Base-by-base conservation (phyloP, 257 asterid species). In the Gynochthodes officinalis region DNA sequence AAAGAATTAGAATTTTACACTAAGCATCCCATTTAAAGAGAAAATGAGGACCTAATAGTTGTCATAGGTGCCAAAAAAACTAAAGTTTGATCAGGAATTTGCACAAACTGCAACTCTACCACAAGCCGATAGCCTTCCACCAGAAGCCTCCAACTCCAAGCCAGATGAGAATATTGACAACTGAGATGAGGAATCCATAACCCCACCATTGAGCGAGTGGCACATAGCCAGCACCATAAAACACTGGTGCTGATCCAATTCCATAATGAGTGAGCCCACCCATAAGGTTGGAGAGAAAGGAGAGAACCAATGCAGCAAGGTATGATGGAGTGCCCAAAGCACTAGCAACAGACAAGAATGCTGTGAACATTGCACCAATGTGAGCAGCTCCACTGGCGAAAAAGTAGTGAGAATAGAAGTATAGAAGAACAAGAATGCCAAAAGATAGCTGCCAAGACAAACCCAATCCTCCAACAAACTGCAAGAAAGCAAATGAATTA, bases 361-460 rank as follows among this genome's bases (percentile, higher is more conserved):
- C 97, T 2, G 99, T 91, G 71, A 94, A 94, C 99, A 94, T 94
- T 73, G 99, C 99, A 21, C 97, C 99, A 0, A 95, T 95, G 55
- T 95, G 99, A 42, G 99, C 99, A 33, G 99, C 98, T 60, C 99
- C 98, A 49, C 99, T 95, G 9, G 98, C 99, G 25, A 95, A 95
- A 89, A 95, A 95, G 76, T 95, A 91, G 85, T 91, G 99, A 35
- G 99, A 91, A 66, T 94, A 94, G 88, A 94, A 94, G 93, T 94
- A 94, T 16, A 91, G 92, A 69, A 91, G 92, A 28, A 92, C 93
- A 16, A 95, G 96, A 60, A 95, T 89, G 78, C 98, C 99, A 6
- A 95, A 95, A 0, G 98, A 95, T 32, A 84, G 85, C 80, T 95
- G 99, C 99, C 99, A 95, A 2, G 99, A 88, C 19, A 95, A 93